These are phyloP conservation scores for Plicaturopsis crispa DNA, from an alignment of 768 basidiomycete species.

Conservation along the genomic window DNA sequence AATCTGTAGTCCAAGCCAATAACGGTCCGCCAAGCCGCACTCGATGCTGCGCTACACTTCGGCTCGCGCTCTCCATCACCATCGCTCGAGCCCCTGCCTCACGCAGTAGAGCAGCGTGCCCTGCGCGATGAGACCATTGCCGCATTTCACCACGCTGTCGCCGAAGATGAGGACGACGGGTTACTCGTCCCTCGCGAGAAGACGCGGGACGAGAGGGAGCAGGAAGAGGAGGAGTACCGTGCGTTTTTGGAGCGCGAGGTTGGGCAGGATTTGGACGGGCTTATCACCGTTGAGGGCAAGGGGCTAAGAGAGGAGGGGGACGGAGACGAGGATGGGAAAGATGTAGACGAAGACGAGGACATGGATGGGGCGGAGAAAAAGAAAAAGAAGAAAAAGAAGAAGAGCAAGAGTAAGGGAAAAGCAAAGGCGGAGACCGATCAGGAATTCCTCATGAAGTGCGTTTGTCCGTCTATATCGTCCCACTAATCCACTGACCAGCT, in stretches of 20 bases:
- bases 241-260: slow-evolving; percentile 77
- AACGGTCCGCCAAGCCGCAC: slow-evolving; percentile 65
- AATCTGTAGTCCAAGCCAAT: slow-evolving; percentile 54
- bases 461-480: slow-evolving; percentile 8
- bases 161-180: slow-evolving; percentile 50
- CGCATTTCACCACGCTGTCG: slow-evolving; percentile 56
- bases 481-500: slow-evolving; percentile 1
- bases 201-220: slow-evolving; percentile 66
- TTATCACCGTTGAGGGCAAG: slow-evolving; percentile 45
- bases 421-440: slow-evolving; percentile 64
- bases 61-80: slow-evolving; percentile 53
- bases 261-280: slow-evolving; percentile 60
- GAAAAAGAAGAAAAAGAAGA: slow-evolving; percentile 13
- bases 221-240: slow-evolving; percentile 82
- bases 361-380: slow-evolving; percentile 19
- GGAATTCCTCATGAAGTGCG: slow-evolving; percentile 87
- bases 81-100: slow-evolving; percentile 53
- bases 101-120: slow-evolving; percentile 68
- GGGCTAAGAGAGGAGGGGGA: slow-evolving; percentile 14
- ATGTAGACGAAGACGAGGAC: slow-evolving; percentile 23
- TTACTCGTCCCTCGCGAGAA: slow-evolving; percentile 70
- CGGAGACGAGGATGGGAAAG: slow-evolving; percentile 17
- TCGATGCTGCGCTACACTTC: slow-evolving; percentile 51
- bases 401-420: slow-evolving; percentile 19
- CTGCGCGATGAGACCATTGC: slow-evolving; percentile 79